These are phyloP conservation scores for Paratrimastix pyriformis DNA, from an alignment of 78 protist species.

Conservation along the genomic window DNA sequence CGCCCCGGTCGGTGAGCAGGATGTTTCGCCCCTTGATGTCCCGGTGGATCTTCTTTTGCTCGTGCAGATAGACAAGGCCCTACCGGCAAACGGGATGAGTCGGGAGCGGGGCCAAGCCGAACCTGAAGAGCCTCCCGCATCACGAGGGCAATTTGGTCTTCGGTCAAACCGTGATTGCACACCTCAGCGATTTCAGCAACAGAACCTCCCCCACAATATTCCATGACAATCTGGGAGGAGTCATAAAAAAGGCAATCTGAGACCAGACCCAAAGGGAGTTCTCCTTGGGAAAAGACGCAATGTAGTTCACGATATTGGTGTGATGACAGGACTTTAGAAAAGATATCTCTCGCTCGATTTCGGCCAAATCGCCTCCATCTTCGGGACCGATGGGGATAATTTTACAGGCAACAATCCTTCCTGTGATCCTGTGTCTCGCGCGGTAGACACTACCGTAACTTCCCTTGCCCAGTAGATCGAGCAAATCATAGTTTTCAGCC, in stretches of 20 bases:
- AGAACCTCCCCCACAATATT: slow-evolving; percentile 76
- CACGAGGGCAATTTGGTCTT: slow-evolving; percentile 30
- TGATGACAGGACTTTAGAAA: slow-evolving; percentile 47
- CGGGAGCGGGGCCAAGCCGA: neutral
- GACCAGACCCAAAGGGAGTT: slow-evolving; percentile 57
- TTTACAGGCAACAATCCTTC: slow-evolving; percentile 43
- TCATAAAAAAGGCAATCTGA: neutral
- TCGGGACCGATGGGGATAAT: slow-evolving; percentile 35
- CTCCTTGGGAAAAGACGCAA: slow-evolving; percentile 47
- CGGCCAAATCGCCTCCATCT: slow-evolving; percentile 32
- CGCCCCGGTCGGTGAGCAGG: neutral
- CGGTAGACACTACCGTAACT: slow-evolving; percentile 22
- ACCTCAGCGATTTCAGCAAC: slow-evolving; percentile 51
- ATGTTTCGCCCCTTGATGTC: slow-evolving; percentile 19
- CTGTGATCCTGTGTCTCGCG: slow-evolving; percentile 33
- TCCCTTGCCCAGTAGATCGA: slow-evolving; percentile 20
- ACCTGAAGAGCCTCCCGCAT: slow-evolving; percentile 5
- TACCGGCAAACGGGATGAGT: neutral
- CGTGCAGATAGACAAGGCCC: slow-evolving; percentile 9
- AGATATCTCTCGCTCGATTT: slow-evolving; percentile 50
- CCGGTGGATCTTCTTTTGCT: neutral
- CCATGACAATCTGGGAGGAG: slow-evolving; percentile 56
- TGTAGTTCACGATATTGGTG: slow-evolving; percentile 40
- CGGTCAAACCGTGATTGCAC: neutral
- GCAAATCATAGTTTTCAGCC: neutral